A percentile compares a stretch with the other conserved stretches of the same genome.
Evolutionary conservation across 2,329 filamentous ascomycete species (phyloP).

Genomic region (Colletotrichum tabaci): DNA sequence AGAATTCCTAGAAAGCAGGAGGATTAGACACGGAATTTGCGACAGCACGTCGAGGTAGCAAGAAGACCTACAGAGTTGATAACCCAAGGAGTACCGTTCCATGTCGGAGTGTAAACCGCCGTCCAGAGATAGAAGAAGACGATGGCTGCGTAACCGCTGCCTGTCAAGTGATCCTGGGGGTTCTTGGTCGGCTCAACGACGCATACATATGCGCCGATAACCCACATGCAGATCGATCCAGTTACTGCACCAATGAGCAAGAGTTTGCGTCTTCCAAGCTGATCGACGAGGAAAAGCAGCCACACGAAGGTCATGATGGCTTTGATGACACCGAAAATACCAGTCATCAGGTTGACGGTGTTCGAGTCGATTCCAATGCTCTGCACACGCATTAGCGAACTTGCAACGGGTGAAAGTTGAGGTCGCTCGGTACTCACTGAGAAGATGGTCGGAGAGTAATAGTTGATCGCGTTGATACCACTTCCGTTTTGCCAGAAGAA

Average conservation of each 20-base stretch:
- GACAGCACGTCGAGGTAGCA: too few relatives aligned
- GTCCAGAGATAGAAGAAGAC: conserved; percentile 78
- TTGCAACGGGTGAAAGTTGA: too few relatives aligned
- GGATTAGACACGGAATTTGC: neutral
- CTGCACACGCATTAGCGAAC: neutral
- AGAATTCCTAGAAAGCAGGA: conserved; percentile 65
- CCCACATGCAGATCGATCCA: conserved; percentile 73
- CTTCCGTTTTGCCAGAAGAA: conserved; percentile 79
- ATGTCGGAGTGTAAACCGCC: conserved; percentile 68
- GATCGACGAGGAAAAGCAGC: conserved; percentile 75
- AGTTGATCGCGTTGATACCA: conserved; percentile 78
- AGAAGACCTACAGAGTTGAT: conserved; percentile 57
- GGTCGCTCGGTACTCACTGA: conserved; percentile 50
- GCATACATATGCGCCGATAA: conserved; percentile 71
- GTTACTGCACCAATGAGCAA: conserved; percentile 73
- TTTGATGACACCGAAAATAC: conserved; percentile 78
- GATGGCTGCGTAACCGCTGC: conserved; percentile 69
- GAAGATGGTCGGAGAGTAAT: conserved; percentile 75
- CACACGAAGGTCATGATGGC: conserved; percentile 75
- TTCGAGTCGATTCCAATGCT: conserved; percentile 36
- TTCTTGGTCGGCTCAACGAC: conserved; percentile 54
- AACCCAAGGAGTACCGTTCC: conserved; percentile 76
- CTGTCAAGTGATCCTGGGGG: conserved; percentile 52
- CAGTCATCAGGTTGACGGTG: conserved; percentile 67
- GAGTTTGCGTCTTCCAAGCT: conserved; percentile 60